A percentile compares a stretch with the other conserved stretches of the same genome.
Evolutionary conservation across 345 rosid species (phyloP).

Genomic region (Moringa oleifera): DNA sequence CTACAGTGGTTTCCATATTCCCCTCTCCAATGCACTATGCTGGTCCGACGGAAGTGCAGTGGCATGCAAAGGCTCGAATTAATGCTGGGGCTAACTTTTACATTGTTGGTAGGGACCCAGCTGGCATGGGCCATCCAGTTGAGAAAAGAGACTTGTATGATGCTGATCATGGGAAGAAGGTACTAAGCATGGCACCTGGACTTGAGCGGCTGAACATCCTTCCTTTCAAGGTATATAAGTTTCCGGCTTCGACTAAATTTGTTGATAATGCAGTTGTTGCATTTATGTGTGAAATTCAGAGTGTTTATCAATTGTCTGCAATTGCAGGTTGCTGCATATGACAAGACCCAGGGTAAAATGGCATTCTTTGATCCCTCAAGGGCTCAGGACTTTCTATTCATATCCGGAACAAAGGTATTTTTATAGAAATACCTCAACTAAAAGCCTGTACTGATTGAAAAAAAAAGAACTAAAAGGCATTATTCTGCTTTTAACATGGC

Average conservation of each 20-base stretch:
- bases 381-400: constrained; percentile 86
- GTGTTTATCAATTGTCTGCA: not conserved
- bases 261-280: not conserved
- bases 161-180: constrained; percentile 98
- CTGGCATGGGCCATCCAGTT: constrained; percentile 96
- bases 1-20: constrained; percentile 92
- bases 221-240: constrained; percentile 74
- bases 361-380: constrained; percentile 95
- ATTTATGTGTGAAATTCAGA: not conserved
- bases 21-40: constrained; percentile 99
- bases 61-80: constrained; percentile 98
- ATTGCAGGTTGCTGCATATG: constrained; percentile 88
- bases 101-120: constrained; percentile 99
- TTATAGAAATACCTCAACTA: not conserved
- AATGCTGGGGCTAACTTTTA: constrained; percentile 99
- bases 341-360: constrained; percentile 94
- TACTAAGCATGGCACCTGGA: constrained; percentile 95
- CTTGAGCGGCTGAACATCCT: constrained; percentile 92
- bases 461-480: not conserved
- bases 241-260: no score
- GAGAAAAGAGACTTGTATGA: constrained; percentile 94
- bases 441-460: not conserved
- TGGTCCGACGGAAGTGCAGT: constrained; percentile 99
- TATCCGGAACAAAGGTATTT: constrained; percentile 92
- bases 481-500: not conserved